phyloP scores from a whole-genome alignment of 139 green algal species.

The Yamagishiella unicocca region DNA sequence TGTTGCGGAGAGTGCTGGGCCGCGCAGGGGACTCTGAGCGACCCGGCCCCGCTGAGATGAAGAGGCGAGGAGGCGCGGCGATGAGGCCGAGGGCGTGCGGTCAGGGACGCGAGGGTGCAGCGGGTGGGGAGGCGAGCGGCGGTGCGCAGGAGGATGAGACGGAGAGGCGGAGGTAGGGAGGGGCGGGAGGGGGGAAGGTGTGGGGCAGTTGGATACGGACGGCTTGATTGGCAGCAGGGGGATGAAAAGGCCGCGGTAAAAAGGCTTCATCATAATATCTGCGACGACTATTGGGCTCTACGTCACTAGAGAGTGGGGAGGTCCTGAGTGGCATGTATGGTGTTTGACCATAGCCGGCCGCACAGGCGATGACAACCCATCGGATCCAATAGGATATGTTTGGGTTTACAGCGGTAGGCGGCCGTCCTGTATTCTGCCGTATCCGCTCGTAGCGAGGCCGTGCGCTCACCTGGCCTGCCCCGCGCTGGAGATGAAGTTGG shows the following conservation, averaged over 20 bases:
- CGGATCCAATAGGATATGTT: too few species aligned
- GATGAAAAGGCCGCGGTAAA: background rate
- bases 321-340: background rate
- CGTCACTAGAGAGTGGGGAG: too few species aligned
- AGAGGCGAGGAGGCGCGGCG: background rate
- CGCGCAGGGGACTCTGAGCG: constrained; percentile 17
- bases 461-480: background rate
- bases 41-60: background rate
- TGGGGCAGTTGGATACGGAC: background rate
- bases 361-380: too few species aligned
- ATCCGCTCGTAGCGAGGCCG: too few species aligned
- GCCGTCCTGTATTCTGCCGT: too few species aligned
- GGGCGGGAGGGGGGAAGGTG: too few species aligned
- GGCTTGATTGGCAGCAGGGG: background rate
- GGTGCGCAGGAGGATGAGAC: background rate
- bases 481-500: constrained; percentile 6
- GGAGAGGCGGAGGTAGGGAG: too few species aligned
- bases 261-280: too few species aligned
- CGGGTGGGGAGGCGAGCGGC: background rate
- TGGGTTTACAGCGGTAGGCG: too few species aligned
- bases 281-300: too few species aligned
- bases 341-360: too few species aligned
- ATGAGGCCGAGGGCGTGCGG: background rate
- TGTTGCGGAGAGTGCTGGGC: constrained; percentile 7
- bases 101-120: background rate